These are phyloP conservation scores for Marvania coccoides DNA, from an alignment of 139 green algal genomes.

Conservation along the genomic window DNA sequence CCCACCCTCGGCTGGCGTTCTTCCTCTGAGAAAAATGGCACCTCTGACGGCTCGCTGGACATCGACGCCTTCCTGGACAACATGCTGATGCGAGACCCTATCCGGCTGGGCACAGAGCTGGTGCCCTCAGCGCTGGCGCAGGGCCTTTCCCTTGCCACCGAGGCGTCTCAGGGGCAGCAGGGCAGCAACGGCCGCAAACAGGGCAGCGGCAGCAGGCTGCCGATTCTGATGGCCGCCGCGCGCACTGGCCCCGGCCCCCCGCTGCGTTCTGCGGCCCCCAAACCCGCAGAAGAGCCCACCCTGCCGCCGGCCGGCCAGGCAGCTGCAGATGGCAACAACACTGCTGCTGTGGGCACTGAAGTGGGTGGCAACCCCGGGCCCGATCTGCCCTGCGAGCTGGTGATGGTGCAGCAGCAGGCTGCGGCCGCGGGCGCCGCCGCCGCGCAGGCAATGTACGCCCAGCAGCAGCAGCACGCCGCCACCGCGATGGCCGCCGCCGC, in stretches of 20 bases:
- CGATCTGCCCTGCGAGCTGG: too few species aligned
- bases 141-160: constrained; percentile 6
- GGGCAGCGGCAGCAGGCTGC: background rate
- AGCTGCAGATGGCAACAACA: too few species aligned
- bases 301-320: too few species aligned
- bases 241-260: background rate
- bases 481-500: background rate
- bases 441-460: background rate
- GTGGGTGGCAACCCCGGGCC: too few species aligned
- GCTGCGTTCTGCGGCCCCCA: background rate
- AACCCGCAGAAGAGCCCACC: background rate
- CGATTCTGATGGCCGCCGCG: background rate
- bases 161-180: background rate
- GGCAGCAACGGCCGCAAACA: background rate
- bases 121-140: constrained; percentile 6
- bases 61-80: constrained; percentile 15
- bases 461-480: background rate
- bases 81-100: background rate
- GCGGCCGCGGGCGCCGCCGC: background rate
- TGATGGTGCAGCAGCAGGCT: background rate
- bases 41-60: too few species aligned
- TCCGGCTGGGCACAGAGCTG: background rate
- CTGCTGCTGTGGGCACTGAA: too few species aligned
- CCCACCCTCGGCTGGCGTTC: too few species aligned
- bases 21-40: too few species aligned